Evolutionary conservation across 2,329 filamentous ascomycete species (phyloP).

Genomic region (Talaromyces atroroseus): DNA sequence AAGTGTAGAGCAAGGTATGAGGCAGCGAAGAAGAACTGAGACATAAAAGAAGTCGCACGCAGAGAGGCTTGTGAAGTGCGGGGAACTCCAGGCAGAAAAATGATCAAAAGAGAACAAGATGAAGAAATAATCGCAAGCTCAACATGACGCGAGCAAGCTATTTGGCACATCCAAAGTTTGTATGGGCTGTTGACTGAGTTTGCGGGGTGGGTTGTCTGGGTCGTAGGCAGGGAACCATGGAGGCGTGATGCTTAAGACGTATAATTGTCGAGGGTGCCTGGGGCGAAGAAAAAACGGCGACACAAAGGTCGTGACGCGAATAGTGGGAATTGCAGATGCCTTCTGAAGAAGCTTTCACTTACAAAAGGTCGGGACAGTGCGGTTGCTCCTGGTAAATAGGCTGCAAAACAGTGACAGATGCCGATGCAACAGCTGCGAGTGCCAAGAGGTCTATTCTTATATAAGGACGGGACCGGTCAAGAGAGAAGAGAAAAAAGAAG

Average conservation of each 20-base stretch:
- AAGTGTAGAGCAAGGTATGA: neutral
- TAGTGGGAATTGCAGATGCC: neutral
- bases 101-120: neutral
- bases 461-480: neutral
- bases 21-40: neutral
- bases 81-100: conserved; percentile 1
- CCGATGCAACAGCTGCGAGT: conserved; percentile 2
- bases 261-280: neutral
- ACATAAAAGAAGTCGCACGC: neutral
- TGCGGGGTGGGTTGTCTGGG: neutral
- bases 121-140: conserved; percentile 1
- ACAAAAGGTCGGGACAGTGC: neutral
- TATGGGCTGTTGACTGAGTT: neutral
- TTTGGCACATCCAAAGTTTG: conserved; percentile 2
- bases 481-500: neutral
- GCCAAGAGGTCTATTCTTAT: conserved; percentile 3
- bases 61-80: neutral
- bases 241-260: neutral
- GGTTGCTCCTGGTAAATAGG: neutral
- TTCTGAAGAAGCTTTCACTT: neutral
- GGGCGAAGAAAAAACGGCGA: neutral
- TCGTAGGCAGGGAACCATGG: conserved; percentile 1
- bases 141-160: conserved; percentile 5
- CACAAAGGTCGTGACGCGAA: too few species aligned
- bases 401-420: conserved; percentile 7